Base-by-base conservation (phyloP, 371 early-diverging fungal genomes). In the Mortierella sp. region DNA sequence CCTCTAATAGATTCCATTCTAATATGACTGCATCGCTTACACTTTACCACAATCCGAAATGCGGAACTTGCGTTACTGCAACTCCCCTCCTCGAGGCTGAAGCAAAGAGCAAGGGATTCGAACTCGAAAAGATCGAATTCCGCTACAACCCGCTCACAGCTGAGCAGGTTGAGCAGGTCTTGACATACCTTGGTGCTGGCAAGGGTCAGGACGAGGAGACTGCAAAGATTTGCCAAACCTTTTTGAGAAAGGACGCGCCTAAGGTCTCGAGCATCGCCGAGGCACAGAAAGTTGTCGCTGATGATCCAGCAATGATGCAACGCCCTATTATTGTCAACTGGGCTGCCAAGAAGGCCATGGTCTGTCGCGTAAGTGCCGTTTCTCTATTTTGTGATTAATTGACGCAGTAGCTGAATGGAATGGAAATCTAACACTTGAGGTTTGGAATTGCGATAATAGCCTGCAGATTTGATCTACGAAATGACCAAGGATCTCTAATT, bases 241-340 rank as follows among this genome's bases (percentile, higher is more conserved):
- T 72, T 31, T 57, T 72, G 66, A 61, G 72, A 47, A 62, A 66
- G 37, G 62, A 72, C 22, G 66, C 66, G 0, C 63, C 66, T 0
- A 32, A 62, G 26, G 61, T 43, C 28, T 29, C 53, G n/a, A 66
- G 49, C 12, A 31, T 66, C 23, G 62, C 23, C 0, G 72, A 72
- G 26, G 72, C 61, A 4, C 13, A 62, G 45, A 43, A 42, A 3
- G 43, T 62, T n/a, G 31, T 72, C 9, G 66, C 43, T 19, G 57
- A 72, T 15, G 58, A 72, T 35, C 63, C 63, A 12, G 43, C 61
- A 10, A 6, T 61, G 55, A 62, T 72, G 72, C 56, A 66, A 57
- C 42, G 72, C 4, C 72, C 72, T 23, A 54, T 72, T 29, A 62
- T 72, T 43, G 72, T 72, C 66, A 72, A 72, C 26, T 72, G 72